Base-by-base conservation (phyloP, 1,284 basidiomycete species). In the Prillingera fragicola region DNA sequence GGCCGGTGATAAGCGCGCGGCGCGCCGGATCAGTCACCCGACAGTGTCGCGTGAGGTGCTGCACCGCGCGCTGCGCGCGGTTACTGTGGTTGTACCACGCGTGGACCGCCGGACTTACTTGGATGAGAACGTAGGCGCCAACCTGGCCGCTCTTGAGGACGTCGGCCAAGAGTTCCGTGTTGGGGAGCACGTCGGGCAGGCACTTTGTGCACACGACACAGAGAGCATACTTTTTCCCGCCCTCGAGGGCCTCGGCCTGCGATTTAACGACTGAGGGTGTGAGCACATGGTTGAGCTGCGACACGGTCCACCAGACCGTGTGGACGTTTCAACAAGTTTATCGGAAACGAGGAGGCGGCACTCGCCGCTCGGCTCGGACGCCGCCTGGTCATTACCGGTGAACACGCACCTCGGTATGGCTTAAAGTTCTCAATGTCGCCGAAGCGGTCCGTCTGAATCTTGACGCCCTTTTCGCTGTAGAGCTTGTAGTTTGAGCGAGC, bases 171-270 rank as follows among this genome's bases (percentile, higher is more conserved):
- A 87, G 68, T 12, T 70, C 63, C 0, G 81, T 70, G 4, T 80
- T 85, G 12, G 75, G 76, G 2, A 70, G 59, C 15, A 84, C 63
- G 55, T 88, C 85, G 0, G 85, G 85, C 3, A 87, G 69, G 5
- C 80, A 80, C 61, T 88, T 88, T 3, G 83, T 84, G 2, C 81
- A 77, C 41, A 87, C 67, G 10, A 87, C 64, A 12, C 85, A 81
- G 59, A 82, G 80, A 26, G 78, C 75, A 62, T 85, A 87, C 1
- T 73, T 55, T 29, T 73, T 66, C 31, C 84, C 81, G 38, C 54
- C 52, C 1, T 45, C 54, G 7, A 78, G 71, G 1, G 84, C 82
- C 13, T 80, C 77, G 1, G 69, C 64, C 22, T 85, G 74, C 1
- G 77, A 78, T 21, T 69, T 74, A 55, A 80, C 77, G 18, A 84